Conservation (phyloP, 345 rosid genomes). For the Linum lewisii region DNA sequence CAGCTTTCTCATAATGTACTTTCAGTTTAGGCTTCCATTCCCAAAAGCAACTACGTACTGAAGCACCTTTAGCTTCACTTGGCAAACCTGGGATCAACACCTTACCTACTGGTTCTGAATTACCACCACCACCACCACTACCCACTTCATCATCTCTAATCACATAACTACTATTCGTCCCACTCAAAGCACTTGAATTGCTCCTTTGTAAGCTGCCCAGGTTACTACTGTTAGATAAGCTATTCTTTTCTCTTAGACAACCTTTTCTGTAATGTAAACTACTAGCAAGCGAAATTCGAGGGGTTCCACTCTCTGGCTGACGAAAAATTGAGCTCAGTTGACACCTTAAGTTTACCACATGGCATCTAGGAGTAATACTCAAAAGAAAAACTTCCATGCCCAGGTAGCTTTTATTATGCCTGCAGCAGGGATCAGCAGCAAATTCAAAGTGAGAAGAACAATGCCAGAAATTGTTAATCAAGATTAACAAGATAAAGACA, state of each 20-base stretch:
- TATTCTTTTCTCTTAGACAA: constrained; percentile 11
- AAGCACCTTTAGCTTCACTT: constrained; percentile 52
- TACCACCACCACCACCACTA: constrained; percentile 18
- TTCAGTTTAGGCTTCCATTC: constrained; percentile 80
- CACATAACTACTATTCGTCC: constrained; percentile 40
- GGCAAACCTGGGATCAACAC: constrained; percentile 71
- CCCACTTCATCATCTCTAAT: constrained; percentile 41
- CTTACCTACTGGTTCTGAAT: constrained; percentile 29
- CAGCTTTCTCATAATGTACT: constrained; percentile 69
- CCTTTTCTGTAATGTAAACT: constrained; percentile 15
- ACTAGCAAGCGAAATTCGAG: constrained; percentile 14
- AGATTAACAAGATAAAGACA: constrained; percentile 2
- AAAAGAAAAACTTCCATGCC: constrained; percentile 58
- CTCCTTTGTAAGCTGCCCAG: constrained; percentile 16
- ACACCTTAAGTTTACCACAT: constrained; percentile 21
- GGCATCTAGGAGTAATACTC: constrained; percentile 28
- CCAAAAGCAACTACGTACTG: constrained; percentile 44
- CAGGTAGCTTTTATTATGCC: constrained; percentile 29
- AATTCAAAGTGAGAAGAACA: constrained; percentile 4
- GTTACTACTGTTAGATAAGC: constrained; percentile 10
- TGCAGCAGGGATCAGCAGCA: constrained; percentile 22
- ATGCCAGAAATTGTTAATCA: background rate
- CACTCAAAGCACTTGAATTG: constrained; percentile 29
- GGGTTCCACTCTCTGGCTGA: constrained; percentile 21
- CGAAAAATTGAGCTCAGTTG: constrained; percentile 20